Percentiles rank a stretch among this genome's conserved stretches.
Conservation (phyloP, 2,329 filamentous ascomycete species). For the Alternaria brassicicola region DNA sequence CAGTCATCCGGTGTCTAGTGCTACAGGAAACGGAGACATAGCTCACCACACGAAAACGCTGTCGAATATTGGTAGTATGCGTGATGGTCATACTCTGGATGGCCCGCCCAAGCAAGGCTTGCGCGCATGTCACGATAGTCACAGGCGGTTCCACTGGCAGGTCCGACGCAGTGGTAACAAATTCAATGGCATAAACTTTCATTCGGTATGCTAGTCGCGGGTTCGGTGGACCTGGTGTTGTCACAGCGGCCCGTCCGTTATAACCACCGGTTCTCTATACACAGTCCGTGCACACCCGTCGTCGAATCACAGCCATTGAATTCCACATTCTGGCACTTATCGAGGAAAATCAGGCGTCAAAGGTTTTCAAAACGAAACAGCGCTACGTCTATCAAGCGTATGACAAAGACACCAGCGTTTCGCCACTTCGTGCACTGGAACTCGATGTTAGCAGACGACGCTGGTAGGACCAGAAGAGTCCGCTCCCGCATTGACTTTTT, state of each 20-base stretch:
- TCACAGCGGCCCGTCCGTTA: neutral
- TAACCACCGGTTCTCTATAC: slow-evolving; percentile 1
- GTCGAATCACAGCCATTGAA: neutral
- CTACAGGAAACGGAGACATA: neutral
- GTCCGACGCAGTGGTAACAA: neutral
- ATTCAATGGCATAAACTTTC: neutral
- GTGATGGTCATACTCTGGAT: neutral
- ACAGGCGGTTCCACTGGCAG: neutral
- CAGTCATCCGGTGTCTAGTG: neutral
- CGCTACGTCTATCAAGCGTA: neutral
- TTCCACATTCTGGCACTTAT: neutral
- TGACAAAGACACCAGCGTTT: neutral
- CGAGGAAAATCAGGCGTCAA: neutral
- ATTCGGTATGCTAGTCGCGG: neutral
- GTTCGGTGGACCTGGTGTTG: neutral
- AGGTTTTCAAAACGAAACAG: slow-evolving; percentile 1
- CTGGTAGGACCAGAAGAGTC: neutral
- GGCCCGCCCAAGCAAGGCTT: neutral
- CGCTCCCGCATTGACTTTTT: neutral
- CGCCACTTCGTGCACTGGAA: neutral
- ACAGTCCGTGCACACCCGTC: neutral
- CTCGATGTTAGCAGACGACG: neutral
- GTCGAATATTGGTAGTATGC: neutral
- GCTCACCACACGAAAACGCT: neutral
- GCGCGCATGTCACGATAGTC: neutral